Base-by-base conservation (phyloP, 2,329 filamentous ascomycete genomes). In the Ambrosiella beaveri region DNA sequence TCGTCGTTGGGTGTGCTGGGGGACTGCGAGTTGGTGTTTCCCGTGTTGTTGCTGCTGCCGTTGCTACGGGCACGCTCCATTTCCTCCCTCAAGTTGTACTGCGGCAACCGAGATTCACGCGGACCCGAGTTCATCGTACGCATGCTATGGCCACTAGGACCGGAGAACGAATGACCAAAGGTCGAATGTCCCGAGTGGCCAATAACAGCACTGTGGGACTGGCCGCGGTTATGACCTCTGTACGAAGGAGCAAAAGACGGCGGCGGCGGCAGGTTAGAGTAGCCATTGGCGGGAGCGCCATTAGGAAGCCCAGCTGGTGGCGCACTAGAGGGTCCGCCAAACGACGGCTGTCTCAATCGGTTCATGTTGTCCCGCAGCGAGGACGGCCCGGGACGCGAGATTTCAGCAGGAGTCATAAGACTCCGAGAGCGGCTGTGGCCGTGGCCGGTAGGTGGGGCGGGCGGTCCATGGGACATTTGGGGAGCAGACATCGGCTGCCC, bases 1-100 rank as follows among this genome's bases (percentile, higher is more conserved):
- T 60, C 59, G 7, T 60, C 59, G 4, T 47, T 60, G n/a, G 59
- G 59, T 11, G 59, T 55, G 6, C 54, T 54, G 3, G 59, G 59
- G 5, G 59, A 60, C 41, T 60, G 59, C 7, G 59, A 60, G 59
- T 60, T 60, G 39, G 55, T 60, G 38, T 54, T 54, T 9, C 50
- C 59, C 15, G 17, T 57, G 15, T 36, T 39, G 15, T 56, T 56
- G 39, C 54, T 38, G 37, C 41, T 45, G 36, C 36, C 45, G 9
- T 52, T 36, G 19, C 38, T 55, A 9, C 59, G 50, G 37, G 54
- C 52, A 44, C 59, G 59, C 6, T 50, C 54, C 50, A 60, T 52
- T 19, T 57, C 59, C 35, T 57, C 59, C 36, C 55, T 55, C 4
- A 60, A 37, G n/a, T 57, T 60, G 27, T 36, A 60, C 13, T 57